phyloP scores from a whole-genome alignment of 2,329 filamentous ascomycete genomes.

The Drechslerella coelobrocha region DNA sequence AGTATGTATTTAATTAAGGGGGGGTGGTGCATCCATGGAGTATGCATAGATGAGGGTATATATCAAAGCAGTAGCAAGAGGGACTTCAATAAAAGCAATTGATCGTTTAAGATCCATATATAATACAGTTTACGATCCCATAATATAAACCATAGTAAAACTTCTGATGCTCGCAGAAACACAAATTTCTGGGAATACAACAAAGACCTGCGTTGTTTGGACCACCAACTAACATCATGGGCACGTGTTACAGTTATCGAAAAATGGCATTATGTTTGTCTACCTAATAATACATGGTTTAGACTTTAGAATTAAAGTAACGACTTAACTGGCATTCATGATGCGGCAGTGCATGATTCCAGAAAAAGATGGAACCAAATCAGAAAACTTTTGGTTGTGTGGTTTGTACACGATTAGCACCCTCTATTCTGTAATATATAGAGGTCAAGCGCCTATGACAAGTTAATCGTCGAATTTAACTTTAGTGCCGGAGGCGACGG shows the following conservation, averaged over 20 bases:
- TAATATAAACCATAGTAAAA: background rate
- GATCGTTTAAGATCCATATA: background rate
- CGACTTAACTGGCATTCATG: conserved; percentile 3
- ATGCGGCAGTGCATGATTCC: background rate
- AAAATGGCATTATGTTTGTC: conserved; percentile 29
- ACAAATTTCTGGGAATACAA: too few relatives aligned
- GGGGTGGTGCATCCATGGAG: background rate
- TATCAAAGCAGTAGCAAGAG: background rate
- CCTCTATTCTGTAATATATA: conserved; percentile 8
- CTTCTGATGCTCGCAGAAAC: too few relatives aligned
- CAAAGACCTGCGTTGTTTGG: too few relatives aligned
- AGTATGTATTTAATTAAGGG: background rate
- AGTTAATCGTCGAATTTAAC: conserved; percentile 59
- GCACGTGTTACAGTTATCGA: too few relatives aligned
- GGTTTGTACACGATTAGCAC: conserved; percentile 6
- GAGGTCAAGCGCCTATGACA: background rate
- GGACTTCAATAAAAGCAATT: background rate
- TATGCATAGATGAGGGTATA: background rate
- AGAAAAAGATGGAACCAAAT: conserved; percentile 1
- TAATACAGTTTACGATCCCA: too few relatives aligned
- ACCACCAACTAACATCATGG: too few relatives aligned
- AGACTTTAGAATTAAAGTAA: conserved; percentile 11
- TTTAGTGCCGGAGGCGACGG: conserved; percentile 59
- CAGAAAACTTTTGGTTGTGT: conserved; percentile 36
- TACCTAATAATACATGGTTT: conserved; percentile 49